Conservation (phyloP, 176 grass and related monocot genomes). For the Oryza glaberrima region DNA sequence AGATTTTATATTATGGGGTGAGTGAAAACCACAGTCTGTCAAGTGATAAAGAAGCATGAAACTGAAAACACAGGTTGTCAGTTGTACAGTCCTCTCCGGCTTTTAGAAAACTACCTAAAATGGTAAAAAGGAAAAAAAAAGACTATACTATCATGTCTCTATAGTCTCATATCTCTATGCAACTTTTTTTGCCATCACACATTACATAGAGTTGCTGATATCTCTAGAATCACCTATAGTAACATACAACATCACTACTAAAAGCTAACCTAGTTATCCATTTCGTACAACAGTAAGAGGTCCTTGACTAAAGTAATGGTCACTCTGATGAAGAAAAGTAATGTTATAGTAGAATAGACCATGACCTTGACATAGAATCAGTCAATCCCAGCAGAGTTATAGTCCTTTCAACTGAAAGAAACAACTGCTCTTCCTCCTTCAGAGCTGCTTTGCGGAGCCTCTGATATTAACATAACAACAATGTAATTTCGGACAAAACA, state of each 20-base stretch:
- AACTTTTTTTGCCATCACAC: not conserved
- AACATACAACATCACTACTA: not conserved
- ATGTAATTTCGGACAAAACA: constrained; percentile 22
- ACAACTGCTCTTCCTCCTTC: constrained; percentile 74
- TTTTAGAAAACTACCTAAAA: constrained; percentile 8
- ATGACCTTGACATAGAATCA: constrained; percentile 80
- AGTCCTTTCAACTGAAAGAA: constrained; percentile 44
- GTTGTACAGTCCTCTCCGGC: not conserved
- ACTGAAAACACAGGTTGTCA: constrained; percentile 19
- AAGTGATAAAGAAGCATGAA: not conserved
- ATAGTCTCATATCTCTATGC: not conserved
- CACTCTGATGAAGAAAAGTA: not conserved
- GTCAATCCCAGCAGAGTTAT: constrained; percentile 74
- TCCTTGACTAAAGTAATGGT: not conserved
- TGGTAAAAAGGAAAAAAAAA: not conserved
- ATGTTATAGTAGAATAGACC: constrained; percentile 5
- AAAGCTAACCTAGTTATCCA: constrained; percentile 1
- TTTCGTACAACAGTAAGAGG: constrained; percentile 5
- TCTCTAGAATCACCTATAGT: not conserved
- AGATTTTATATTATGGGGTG: constrained; percentile 22
- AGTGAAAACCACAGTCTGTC: constrained; percentile 1
- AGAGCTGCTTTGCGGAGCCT: constrained; percentile 68
- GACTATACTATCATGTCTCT: too few species aligned
- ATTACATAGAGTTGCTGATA: not conserved
- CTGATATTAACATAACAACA: constrained; percentile 51